Conservation (phyloP, 108 stramenopile species). For the Pinguiococcus pyrenoidosus region DNA sequence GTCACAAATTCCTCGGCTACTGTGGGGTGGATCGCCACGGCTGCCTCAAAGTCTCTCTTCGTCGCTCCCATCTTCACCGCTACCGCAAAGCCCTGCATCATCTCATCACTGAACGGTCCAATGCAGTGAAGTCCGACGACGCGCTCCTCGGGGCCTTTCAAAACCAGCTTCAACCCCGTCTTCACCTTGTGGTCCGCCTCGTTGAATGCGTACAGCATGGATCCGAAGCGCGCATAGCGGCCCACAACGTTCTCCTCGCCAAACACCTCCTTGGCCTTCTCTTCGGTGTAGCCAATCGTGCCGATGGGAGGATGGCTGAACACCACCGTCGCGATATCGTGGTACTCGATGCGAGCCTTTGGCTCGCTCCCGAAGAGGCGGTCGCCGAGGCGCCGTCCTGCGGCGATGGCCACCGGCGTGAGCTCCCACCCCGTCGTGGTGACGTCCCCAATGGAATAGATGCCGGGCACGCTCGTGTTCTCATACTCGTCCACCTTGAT, state of each 20-base stretch:
- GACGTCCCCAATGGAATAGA: constrained; percentile 86
- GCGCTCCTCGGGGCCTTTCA: constrained; percentile 10
- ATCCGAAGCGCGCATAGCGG: no score
- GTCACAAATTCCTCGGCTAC: constrained; percentile 45
- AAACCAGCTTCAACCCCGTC: constrained; percentile 41
- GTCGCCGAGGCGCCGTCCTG: constrained; percentile 54
- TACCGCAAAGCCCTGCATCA: constrained; percentile 66
- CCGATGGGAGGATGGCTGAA: constrained; percentile 76
- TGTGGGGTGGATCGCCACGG: constrained; percentile 64
- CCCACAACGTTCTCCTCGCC: constrained; percentile 50
- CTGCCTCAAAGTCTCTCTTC: constrained; percentile 56
- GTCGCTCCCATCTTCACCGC: constrained; percentile 67
- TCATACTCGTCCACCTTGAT: constrained; percentile 68
- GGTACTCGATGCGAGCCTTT: constrained; percentile 50
- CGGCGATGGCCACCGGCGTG: constrained; percentile 84
- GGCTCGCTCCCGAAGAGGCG: constrained; percentile 51
- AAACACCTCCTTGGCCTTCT: constrained; percentile 55
- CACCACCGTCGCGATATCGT: constrained; percentile 69
- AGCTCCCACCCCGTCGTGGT: constrained; percentile 60
- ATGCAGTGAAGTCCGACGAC: constrained; percentile 39
- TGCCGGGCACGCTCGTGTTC: constrained; percentile 55
- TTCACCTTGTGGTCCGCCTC: constrained; percentile 41
- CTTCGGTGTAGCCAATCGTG: constrained; percentile 68
- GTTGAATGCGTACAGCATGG: not conserved
- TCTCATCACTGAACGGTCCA: constrained; percentile 55